Percentiles rank a stretch among this genome's conserved stretches.
These are phyloP conservation scores for Stygiomarasmius scandens DNA, from an alignment of 1,284 basidiomycete genomes.

Conservation along the genomic window DNA sequence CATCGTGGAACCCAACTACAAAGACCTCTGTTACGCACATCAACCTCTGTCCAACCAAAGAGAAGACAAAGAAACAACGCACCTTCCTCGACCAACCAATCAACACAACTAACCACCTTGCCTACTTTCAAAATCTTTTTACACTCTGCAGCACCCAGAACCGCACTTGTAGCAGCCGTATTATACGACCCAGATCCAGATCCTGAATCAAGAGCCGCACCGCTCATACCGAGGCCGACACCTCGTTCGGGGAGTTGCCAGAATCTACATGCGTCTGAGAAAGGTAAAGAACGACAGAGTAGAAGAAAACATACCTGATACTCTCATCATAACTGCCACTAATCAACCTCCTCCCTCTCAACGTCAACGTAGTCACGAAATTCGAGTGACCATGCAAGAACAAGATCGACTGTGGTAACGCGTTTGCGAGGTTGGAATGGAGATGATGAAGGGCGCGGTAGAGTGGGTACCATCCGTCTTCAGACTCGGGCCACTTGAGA, in stretches of 20 bases:
- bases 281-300: too few relatives aligned
- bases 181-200: not conserved
- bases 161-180: too few relatives aligned
- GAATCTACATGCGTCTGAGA: slow-evolving; percentile 37
- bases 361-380: slow-evolving; percentile 84
- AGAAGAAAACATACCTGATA: slow-evolving; percentile 53
- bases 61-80: slow-evolving; percentile 16
- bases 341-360: slow-evolving; percentile 79
- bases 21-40: slow-evolving; percentile 65
- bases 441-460: slow-evolving; percentile 85
- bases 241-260: slow-evolving; percentile 57
- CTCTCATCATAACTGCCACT: slow-evolving; percentile 92
- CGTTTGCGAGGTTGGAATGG: slow-evolving; percentile 83
- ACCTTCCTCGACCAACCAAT: slow-evolving; percentile 84
- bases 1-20: slow-evolving; percentile 90
- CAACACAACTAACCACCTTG: slow-evolving; percentile 89
- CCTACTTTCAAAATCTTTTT: slow-evolving; percentile 80
- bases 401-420: slow-evolving; percentile 73
- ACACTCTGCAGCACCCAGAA: slow-evolving; percentile 61
- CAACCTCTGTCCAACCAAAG: not conserved
- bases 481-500: slow-evolving; percentile 57
- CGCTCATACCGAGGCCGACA: slow-evolving; percentile 21
- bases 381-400: slow-evolving; percentile 85
- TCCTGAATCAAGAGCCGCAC: slow-evolving; percentile 14
- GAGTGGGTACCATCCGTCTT: slow-evolving; percentile 76